Percentiles rank a stretch among this genome's conserved stretches.
These are phyloP conservation scores for Mollisia scopiformis DNA, from an alignment of 2,329 filamentous ascomycete species.

Conservation along the genomic window DNA sequence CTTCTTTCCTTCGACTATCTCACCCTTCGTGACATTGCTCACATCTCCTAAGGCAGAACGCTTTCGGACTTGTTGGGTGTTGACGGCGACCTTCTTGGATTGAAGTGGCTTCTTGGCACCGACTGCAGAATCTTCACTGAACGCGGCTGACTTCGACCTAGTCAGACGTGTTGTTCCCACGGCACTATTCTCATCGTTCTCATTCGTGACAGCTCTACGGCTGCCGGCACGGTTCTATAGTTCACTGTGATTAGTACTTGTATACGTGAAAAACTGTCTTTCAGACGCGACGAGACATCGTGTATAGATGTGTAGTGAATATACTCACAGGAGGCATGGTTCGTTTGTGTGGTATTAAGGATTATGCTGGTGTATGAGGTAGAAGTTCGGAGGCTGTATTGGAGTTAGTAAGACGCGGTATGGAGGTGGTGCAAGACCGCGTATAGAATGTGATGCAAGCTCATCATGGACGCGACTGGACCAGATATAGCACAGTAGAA, in stretches of 20 bases:
- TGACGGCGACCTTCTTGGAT: slow-evolving; percentile 66
- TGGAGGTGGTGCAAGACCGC: slow-evolving; percentile 26
- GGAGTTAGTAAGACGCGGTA: slow-evolving; percentile 33
- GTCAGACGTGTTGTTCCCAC: slow-evolving; percentile 79
- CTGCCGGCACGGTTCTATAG: slow-evolving; percentile 67
- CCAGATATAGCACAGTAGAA: neutral
- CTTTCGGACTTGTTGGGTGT: slow-evolving; percentile 63
- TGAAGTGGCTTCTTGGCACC: slow-evolving; percentile 64
- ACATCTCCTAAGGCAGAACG: slow-evolving; percentile 90
- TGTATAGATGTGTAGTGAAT: slow-evolving; percentile 6
- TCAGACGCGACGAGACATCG: neutral
- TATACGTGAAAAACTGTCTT: neutral
- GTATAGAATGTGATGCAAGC: slow-evolving; percentile 16
- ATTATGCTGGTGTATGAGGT: slow-evolving; percentile 30
- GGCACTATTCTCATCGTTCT: slow-evolving; percentile 88
- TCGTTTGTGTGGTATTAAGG: slow-evolving; percentile 36
- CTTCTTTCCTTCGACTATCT: slow-evolving; percentile 77
- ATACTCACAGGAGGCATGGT: slow-evolving; percentile 60
- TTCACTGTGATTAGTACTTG: neutral
- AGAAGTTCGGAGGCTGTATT: slow-evolving; percentile 20
- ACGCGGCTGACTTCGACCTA: slow-evolving; percentile 85
- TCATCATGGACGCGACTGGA: slow-evolving; percentile 28
- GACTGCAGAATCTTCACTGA: slow-evolving; percentile 60
- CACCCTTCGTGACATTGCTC: slow-evolving; percentile 89
- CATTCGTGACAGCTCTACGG: slow-evolving; percentile 79